A percentile compares a stretch with the other conserved stretches of the same genome.
phyloP scores from a whole-genome alignment of 345 rosid species.

The Lumnitzera racemosa region DNA sequence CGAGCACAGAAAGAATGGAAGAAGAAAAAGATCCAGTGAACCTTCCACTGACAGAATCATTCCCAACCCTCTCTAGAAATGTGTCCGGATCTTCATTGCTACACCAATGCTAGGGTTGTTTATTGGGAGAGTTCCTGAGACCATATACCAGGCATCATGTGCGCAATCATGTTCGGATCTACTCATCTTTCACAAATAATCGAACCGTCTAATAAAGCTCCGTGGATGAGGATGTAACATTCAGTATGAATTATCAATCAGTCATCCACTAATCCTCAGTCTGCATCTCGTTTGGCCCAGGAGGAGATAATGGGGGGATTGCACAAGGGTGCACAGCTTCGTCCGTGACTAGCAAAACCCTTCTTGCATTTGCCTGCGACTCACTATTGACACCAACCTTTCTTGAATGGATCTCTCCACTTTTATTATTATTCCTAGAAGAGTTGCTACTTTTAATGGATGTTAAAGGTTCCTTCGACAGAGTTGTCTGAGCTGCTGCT shows the following conservation, averaged over 20 bases:
- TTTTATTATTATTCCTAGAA: slow-evolving; percentile 12
- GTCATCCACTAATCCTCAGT: slow-evolving; percentile 10
- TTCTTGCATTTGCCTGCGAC: slow-evolving; percentile 41
- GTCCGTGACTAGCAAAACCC: slow-evolving; percentile 30
- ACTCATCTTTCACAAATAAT: neutral
- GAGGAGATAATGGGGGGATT: slow-evolving; percentile 63
- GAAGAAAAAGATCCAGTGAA: no score
- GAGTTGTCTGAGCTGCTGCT: slow-evolving; percentile 28
- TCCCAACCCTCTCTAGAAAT: no score
- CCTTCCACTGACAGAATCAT: no score
- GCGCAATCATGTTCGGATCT: neutral
- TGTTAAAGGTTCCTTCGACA: slow-evolving; percentile 23
- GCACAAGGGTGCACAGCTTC: slow-evolving; percentile 24
- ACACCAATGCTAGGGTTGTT: slow-evolving; percentile 43
- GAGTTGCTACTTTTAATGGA: slow-evolving; percentile 26
- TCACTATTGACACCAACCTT: slow-evolving; percentile 32
- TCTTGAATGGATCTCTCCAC: slow-evolving; percentile 28
- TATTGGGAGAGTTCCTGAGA: slow-evolving; percentile 35
- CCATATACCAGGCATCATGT: slow-evolving; percentile 1
- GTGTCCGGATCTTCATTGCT: neutral
- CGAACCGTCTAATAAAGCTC: neutral
- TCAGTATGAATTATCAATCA: slow-evolving; percentile 5
- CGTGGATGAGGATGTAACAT: neutral
- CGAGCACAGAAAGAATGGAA: no score
- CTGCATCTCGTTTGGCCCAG: slow-evolving; percentile 20